Base-by-base conservation (phyloP, 2,329 filamentous ascomycete genomes). In the Aureobasidium sp. region DNA sequence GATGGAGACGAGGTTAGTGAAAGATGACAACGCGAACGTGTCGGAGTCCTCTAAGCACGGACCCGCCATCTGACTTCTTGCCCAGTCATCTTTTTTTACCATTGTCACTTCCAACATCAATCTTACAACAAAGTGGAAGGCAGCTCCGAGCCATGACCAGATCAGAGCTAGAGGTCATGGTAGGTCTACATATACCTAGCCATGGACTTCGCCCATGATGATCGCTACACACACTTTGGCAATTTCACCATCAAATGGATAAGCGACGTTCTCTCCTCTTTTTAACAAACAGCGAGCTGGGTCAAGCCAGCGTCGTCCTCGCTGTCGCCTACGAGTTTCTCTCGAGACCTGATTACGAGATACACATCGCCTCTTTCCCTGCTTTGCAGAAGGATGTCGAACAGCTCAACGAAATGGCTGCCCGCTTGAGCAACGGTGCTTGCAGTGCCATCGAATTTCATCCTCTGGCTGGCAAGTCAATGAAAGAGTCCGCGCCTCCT, bases 281-380 rank as follows among this genome's bases (percentile, higher is more conserved):
- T 14, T 22, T 53, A 15, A 53, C 49, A 6, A 53, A 53, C 36
- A 53, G 49, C 22, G 49, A 53, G 49, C 49, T 53, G 31, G 49
- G 49, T n/a, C 49, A 53, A 27, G 49, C 49, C 49, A 39, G 49
- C 7, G 49, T 53, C 49, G 7, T 53, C n/a, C 49, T 53, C 34
- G 49, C 49, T 11, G 36, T 41, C 34, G 49, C 49, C 6, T 29
- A 53, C 14, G 49, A 53, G 20, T 53, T 53, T 41, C n/a, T 53
- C 8, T 5, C 41, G 12, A 20, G 34, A 20, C 34, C 11, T 1
- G 49, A 53, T 20, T 53, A 53, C 12, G 7, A 53, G 22, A 34
- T 53, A 5, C 49, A 53, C n/a, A 53, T 53, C 20, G 49, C 49
- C 7, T 53, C 49, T 7, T 53, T 53, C 15, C 34, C 49, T 9